phyloP scores from a whole-genome alignment of 176 grass and related monocot genomes.

The Thalia dealbata region DNA sequence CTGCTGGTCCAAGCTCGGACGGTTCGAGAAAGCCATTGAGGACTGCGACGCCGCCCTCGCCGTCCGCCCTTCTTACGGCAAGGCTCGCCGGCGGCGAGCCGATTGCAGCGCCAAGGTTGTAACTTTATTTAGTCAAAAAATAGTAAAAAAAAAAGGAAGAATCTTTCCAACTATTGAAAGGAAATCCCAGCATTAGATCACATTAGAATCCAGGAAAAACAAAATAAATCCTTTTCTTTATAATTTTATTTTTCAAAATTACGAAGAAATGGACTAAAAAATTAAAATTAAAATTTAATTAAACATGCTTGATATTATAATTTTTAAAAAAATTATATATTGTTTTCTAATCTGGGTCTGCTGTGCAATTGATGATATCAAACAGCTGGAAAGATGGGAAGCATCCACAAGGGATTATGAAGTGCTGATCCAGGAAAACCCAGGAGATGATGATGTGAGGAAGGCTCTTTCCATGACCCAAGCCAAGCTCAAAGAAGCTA shows the following conservation, averaged over 20 bases:
- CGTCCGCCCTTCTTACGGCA: slow-evolving; percentile 64
- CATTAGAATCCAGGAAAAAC: no score
- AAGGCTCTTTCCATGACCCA: slow-evolving; percentile 45
- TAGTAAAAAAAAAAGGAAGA: no score
- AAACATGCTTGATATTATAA: no score
- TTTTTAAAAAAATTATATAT: no score
- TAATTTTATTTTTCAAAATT: no score
- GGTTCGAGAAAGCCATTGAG: slow-evolving; percentile 75
- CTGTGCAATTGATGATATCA: background rate
- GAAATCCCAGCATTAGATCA: no score
- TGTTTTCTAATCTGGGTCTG: no score
- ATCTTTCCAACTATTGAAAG: background rate
- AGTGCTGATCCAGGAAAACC: background rate
- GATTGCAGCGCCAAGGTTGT: slow-evolving; percentile 79
- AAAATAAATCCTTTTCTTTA: no score
- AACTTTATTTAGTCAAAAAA: background rate
- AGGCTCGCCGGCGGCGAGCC: slow-evolving; percentile 70
- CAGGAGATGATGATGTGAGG: background rate
- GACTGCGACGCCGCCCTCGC: slow-evolving; percentile 63
- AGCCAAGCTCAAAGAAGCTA: slow-evolving; percentile 45
- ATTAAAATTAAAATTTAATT: no score
- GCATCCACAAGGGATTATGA: background rate
- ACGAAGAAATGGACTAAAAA: no score
- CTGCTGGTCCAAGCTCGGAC: slow-evolving; percentile 57
- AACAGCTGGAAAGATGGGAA: slow-evolving; percentile 5